Evolutionary conservation across 192 early-diverging fungal species (phyloP), one percentile per base, ranked within the genome.

Genomic region (Allomyces macrogynus): DNA sequence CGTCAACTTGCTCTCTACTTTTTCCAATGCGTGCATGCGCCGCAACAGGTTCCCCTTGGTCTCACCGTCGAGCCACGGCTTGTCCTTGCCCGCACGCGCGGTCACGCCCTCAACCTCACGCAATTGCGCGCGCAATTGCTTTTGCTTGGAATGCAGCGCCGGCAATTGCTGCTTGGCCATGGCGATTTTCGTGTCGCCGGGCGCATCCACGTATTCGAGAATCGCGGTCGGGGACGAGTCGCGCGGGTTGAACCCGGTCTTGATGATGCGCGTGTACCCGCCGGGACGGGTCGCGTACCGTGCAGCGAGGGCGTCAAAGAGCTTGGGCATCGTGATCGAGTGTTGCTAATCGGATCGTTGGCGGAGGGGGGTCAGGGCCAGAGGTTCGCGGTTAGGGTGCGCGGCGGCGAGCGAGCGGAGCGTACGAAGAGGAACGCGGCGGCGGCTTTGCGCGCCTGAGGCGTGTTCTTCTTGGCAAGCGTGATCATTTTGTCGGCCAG

Each of bases 221-320:
- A 93, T 80, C 4, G 92, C 92, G 74, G 89, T 84, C 8, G 89
- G 87, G 1, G 91, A 91, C 67, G 87, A 77, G 74, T 95, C 95
- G 49, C 85, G 81, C 61, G 83, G 78, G 62, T 87, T 84, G 73
- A 77, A 80, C 24, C 89, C 91, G 63, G 86, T 78, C 26, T 79
- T 77, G 64, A 88, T 80, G 25, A 98, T 79, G 32, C 95, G 90
- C 8, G 89, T 92, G 78, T 92, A 98, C 42, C 92, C 92, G 61
- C 91, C 91, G 23, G 78, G 69, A 24, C 89, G 85, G 23, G 69
- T 71, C 32, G 81, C 75, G 76, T 87, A 98, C 32, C 92, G 83
- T 63, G 85, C 82, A n/a, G 88, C 89, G 18, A 95, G 75, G 26
- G 89, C 81, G 32, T 81, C 80, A 68, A 89, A 85, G 43, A 95